Evolutionary conservation across 139 green algal species (phyloP), one percentile per base, ranked within the genome.

Genomic region (Tetratostichococcus sp.): DNA sequence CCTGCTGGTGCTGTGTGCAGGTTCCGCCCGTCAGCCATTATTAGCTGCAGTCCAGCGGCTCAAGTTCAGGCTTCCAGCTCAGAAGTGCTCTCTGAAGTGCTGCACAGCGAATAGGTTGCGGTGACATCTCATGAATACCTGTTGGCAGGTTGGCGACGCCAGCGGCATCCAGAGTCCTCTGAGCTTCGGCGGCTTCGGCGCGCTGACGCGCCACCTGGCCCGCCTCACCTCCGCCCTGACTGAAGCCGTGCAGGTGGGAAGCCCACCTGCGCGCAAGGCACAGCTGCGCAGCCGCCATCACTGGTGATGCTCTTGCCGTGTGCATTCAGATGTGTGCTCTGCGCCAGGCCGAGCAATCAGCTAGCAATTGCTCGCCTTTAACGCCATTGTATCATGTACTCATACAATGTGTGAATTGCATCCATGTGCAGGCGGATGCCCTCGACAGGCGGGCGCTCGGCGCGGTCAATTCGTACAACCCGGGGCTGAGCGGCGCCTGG

Each of bases 121-220:
- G n/a, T n/a, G n/a, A n/a, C n/a, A n/a, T n/a, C n/a, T n/a, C n/a
- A n/a, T n/a, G n/a, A 50, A 14, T 14, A 22, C 39, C 39, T 50
- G 50, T 26, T 28, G 30, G 14, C 72, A 76, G 50, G 75, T 83
- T 14, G 84, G 86, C 14, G 89, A 94, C 72, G 91, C 94, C 4
- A 91, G 84, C 62, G 95, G 94, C 30, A 94, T 98, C 25, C 95
- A 99, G 86, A 93, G 82, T 1, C 95, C 95, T 4, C 89, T 99
- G 2, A 92, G 81, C 21, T 99, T 99, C 80, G 95, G 96, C 19
- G 96, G 96, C 30, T 97, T 99, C 85, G 96, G 91, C 1, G 89
- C 92, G 0, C 72, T 95, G 31, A 82, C 79, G 0, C 80, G 91
- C 5, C 91, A 96, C 77, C 72, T 97, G 50, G 23, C 35, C 2